Percentiles rank a stretch among this genome's conserved stretches.
These are phyloP conservation scores for Pythium graminicola DNA, from an alignment of 352 stramenopile species.

Conservation along the genomic window DNA sequence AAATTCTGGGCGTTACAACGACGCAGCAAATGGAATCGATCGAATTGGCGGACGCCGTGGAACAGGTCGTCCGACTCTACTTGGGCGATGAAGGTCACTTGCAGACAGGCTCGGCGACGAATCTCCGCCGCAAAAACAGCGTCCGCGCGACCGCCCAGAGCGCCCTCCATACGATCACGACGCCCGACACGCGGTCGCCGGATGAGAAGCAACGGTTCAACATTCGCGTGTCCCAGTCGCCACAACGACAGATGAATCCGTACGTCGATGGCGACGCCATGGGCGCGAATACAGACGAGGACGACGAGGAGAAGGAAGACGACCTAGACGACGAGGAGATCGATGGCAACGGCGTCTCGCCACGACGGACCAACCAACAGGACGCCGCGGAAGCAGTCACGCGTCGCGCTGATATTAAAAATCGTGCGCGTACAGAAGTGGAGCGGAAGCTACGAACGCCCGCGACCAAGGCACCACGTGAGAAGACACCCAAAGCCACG, in stretches of 20 bases:
- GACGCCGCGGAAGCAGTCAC: conserved; percentile 30
- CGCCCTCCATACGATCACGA: conserved; percentile 26
- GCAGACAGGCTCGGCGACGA: conserved; percentile 37
- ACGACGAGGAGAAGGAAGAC: conserved; percentile 23
- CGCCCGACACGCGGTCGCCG: conserved; percentile 36
- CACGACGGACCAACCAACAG: conserved; percentile 4
- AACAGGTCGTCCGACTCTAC: conserved; percentile 69
- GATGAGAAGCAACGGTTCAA: conserved; percentile 74
- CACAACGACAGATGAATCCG: conserved; percentile 55
- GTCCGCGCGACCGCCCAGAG: conserved; percentile 35
- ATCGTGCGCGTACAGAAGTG: conserved; percentile 45
- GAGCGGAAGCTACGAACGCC: conserved; percentile 44
- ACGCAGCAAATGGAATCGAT: conserved; percentile 46
- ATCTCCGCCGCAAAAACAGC: conserved; percentile 70
- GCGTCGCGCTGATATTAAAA: conserved; percentile 60
- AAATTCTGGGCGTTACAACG: conserved; percentile 51
- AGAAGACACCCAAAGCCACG: not conserved
- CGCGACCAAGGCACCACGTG: conserved; percentile 8
- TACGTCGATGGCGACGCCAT: conserved; percentile 36
- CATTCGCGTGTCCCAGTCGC: conserved; percentile 46
- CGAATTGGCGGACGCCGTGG: conserved; percentile 59
- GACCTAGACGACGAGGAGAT: conserved; percentile 10
- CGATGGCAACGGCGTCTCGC: conserved; percentile 15
- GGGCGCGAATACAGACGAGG: conserved; percentile 25
- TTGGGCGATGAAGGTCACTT: conserved; percentile 70